A percentile compares a stretch with the other conserved stretches of the same genome.
Conservation (phyloP, 768 basidiomycete species). For the Daedaleopsis sinensis region DNA sequence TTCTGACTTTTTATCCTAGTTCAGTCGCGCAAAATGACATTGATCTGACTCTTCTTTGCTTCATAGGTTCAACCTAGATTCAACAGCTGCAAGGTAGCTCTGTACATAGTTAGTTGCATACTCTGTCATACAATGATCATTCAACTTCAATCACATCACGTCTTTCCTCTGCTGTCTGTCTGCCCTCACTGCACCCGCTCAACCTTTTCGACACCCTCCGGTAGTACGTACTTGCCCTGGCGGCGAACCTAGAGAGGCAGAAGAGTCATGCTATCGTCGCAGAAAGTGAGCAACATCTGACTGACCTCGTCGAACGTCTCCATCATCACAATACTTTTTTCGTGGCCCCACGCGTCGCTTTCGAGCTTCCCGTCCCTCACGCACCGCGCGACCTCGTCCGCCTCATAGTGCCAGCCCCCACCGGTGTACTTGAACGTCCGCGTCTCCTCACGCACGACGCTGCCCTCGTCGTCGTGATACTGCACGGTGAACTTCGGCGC, state of each 20-base stretch:
- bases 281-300: neutral
- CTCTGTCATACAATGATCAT: neutral
- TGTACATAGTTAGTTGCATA: too few relatives aligned
- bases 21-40: too few relatives aligned
- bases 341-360: slow-evolving; percentile 74
- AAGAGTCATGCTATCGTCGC: slow-evolving; percentile 7
- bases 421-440: slow-evolving; percentile 60
- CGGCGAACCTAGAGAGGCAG: slow-evolving; percentile 52
- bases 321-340: slow-evolving; percentile 83
- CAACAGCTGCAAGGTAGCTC: neutral
- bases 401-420: slow-evolving; percentile 82
- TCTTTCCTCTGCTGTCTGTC: neutral
- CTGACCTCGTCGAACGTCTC: slow-evolving; percentile 82
- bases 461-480: slow-evolving; percentile 53
- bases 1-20: slow-evolving; percentile 37
- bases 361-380: slow-evolving; percentile 73
- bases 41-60: too few relatives aligned
- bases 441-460: slow-evolving; percentile 57
- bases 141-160: neutral
- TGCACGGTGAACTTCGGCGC: slow-evolving; percentile 69
- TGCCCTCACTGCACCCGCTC: slow-evolving; percentile 14
- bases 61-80: too few relatives aligned
- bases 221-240: slow-evolving; percentile 68
- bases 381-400: slow-evolving; percentile 85
- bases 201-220: slow-evolving; percentile 58